A percentile compares a stretch with the other conserved stretches of the same genome.
phyloP scores from a whole-genome alignment of 352 stramenopile genomes.

The Globisporangium polare region DNA sequence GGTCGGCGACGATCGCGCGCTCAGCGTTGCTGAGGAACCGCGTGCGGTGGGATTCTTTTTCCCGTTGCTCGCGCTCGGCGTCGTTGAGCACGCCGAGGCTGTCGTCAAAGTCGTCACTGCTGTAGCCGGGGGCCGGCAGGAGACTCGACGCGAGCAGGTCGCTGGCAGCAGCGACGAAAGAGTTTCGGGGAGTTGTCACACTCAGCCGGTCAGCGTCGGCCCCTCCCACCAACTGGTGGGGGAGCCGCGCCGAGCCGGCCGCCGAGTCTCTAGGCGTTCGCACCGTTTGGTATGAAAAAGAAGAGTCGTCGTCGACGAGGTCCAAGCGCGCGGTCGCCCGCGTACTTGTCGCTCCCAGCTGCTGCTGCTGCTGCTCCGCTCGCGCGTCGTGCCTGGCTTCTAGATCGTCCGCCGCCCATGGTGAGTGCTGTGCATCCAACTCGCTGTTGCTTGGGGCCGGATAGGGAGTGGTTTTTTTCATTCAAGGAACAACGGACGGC shows the following conservation, averaged over 20 bases:
- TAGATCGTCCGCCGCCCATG: slow-evolving; percentile 17
- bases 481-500: slow-evolving; percentile 16
- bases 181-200: slow-evolving; percentile 18
- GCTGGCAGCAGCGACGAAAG: slow-evolving; percentile 18
- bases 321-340: slow-evolving; percentile 6
- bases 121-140: slow-evolving; percentile 9
- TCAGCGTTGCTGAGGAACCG: slow-evolving; percentile 55
- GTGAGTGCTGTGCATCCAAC: slow-evolving; percentile 13
- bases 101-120: slow-evolving; percentile 14
- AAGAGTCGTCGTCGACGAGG: slow-evolving; percentile 30
- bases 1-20: slow-evolving; percentile 38
- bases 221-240: neutral
- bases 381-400: slow-evolving; percentile 3
- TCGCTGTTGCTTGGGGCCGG: slow-evolving; percentile 13
- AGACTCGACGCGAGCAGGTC: slow-evolving; percentile 13
- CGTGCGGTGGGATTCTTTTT: slow-evolving; percentile 30
- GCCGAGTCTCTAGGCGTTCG: slow-evolving; percentile 56
- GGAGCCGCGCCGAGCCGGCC: slow-evolving; percentile 19
- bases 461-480: slow-evolving; percentile 21
- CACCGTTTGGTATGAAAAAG: slow-evolving; percentile 59
- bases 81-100: slow-evolving; percentile 15
- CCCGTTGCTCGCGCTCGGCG: slow-evolving; percentile 19
- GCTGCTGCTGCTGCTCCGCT: too few species aligned
- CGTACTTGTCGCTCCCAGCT: neutral
- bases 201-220: slow-evolving; percentile 11